Evolutionary conservation across 1,284 basidiomycete genomes (phyloP), one percentile per base, ranked within the genome.

Genomic region (Sanghuangporus baumii): DNA sequence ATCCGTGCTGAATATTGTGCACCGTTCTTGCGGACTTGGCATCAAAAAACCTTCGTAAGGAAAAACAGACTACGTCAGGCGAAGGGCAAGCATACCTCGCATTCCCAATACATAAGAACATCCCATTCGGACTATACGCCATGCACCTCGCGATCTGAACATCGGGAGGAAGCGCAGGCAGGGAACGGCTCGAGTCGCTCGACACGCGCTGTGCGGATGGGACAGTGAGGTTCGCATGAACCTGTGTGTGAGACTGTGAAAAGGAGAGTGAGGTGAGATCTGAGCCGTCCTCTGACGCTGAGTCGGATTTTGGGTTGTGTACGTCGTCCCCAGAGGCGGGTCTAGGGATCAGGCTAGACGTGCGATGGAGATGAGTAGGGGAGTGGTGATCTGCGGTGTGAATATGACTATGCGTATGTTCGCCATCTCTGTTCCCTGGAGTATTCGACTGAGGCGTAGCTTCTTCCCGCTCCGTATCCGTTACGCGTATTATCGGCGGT

Each of bases 71-170:
- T n/a, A 11, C 18, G 9, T 5, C 26, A 26, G 9, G n/a, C 55
- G 12, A n/a, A 20, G 14, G 1, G 2, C 8, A 16, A 46, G 43
- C 43, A n/a, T 6, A 63, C 62, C 57, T 54, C 40, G 40, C 54
- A 31, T 63, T 63, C 48, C 62, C 62, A 1, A 63, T 55, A n/a
- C 62, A 63, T 18, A 63, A 23, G 23, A 63, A 63, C 57, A 58
- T 59, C 40, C 62, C 62, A 43, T 59, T 63, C 3, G 62, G 62
- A 43, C 62, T 63, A 47, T 63, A 63, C 3, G 31, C 41, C 62
- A 63, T 59, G 46, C 62, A 43, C 2, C 62, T 34, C 6, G 46
- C 58, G 7, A 63, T 34, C 16, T 59, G 62, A 8, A 59, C 62
- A 16, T 63, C 62, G 34, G 16, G 26, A 5, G 62, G 62, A 6